phyloP scores from a whole-genome alignment of 805 yeast species.

The Candida tibetensis region DNA sequence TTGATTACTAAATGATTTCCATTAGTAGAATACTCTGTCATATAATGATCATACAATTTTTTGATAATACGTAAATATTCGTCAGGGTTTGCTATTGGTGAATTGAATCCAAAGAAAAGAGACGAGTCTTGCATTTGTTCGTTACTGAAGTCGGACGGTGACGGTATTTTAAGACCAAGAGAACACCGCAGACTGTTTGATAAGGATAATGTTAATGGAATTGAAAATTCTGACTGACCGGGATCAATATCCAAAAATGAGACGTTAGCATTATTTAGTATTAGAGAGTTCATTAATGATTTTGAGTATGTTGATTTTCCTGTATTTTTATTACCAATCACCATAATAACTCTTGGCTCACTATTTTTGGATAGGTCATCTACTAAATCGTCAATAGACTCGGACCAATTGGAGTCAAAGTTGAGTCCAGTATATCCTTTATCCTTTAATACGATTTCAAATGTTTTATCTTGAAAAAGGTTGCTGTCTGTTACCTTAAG shows the following conservation, averaged over 20 bases:
- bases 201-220: slow-evolving; percentile 68
- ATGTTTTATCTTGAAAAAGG: slow-evolving; percentile 34
- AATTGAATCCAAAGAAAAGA: slow-evolving; percentile 58
- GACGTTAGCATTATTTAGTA: slow-evolving; percentile 29
- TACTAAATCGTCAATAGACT: slow-evolving; percentile 5
- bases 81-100: slow-evolving; percentile 66
- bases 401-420: slow-evolving; percentile 14
- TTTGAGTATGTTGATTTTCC: slow-evolving; percentile 78
- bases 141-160: too few species aligned
- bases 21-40: slow-evolving; percentile 13
- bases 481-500: slow-evolving; percentile 2
- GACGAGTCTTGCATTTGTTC: too few species aligned
- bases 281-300: slow-evolving; percentile 48
- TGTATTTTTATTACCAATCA: slow-evolving; percentile 68
- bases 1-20: slow-evolving; percentile 56
- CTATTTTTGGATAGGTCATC: neutral
- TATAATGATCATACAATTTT: slow-evolving; percentile 37
- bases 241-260: slow-evolving; percentile 78
- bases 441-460: slow-evolving; percentile 31
- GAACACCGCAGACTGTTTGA: slow-evolving; percentile 29
- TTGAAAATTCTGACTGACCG: slow-evolving; percentile 78
- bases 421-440: slow-evolving; percentile 20
- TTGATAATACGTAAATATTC: slow-evolving; percentile 47
- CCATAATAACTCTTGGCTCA: slow-evolving; percentile 29
- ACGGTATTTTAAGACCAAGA: slow-evolving; percentile 28